Evolutionary conservation across 2,329 filamentous ascomycete species (phyloP).

Genomic region (Penicillium hesseltinei): DNA sequence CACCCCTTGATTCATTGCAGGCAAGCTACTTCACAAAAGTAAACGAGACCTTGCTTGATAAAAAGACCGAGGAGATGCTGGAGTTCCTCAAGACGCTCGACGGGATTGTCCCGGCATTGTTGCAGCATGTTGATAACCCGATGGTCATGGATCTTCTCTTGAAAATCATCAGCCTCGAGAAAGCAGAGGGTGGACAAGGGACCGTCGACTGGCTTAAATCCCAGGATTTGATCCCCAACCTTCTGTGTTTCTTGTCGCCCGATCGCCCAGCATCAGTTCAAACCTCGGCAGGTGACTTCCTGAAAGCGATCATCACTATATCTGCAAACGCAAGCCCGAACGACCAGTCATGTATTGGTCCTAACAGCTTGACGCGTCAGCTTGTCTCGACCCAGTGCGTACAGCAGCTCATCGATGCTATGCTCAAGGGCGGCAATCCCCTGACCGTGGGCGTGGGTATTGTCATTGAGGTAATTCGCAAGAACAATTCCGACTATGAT

Average conservation of each 20-base stretch:
- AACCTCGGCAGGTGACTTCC: conserved; percentile 93
- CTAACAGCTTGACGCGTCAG: conserved; percentile 93
- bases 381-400: conserved; percentile 84
- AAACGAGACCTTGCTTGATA: conserved; percentile 95
- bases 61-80: conserved; percentile 97
- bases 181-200: conserved; percentile 83
- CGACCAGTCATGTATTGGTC: conserved; percentile 97
- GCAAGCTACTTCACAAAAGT: conserved; percentile 99
- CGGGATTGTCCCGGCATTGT: conserved; percentile 76
- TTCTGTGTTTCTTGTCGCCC: conserved; percentile 82
- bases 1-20: conserved; percentile 86
- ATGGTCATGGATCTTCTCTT: conserved; percentile 97
- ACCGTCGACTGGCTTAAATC: conserved; percentile 97
- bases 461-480: conserved; percentile 96
- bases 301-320: conserved; percentile 98
- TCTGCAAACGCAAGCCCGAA: conserved; percentile 97
- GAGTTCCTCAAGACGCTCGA: conserved; percentile 81
- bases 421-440: conserved; percentile 91
- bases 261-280: conserved; percentile 87
- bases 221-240: conserved; percentile 79
- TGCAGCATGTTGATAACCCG: conserved; percentile 92
- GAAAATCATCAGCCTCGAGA: conserved; percentile 95
- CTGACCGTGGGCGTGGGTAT: conserved; percentile 95
- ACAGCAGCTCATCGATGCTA: conserved; percentile 79
- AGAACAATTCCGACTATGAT: conserved; percentile 99